A percentile compares a stretch with the other conserved stretches of the same genome.
Conservation (phyloP, 2,329 filamentous ascomycete genomes). For the Dactylellina cionopaga region DNA sequence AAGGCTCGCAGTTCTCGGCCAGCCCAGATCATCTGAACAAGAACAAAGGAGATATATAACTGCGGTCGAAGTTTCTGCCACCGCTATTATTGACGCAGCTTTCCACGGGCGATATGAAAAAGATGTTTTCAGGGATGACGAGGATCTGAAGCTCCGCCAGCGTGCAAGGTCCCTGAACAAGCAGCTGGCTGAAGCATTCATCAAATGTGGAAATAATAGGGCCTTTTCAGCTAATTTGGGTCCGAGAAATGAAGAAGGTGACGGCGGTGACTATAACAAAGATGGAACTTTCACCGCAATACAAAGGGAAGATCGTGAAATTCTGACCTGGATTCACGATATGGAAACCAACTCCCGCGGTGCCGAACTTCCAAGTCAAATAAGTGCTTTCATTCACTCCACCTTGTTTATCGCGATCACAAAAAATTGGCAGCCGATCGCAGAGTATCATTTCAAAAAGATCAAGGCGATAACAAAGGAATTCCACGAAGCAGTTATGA, state of each 20-base stretch:
- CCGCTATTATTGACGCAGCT: conserved; percentile 15
- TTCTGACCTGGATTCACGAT: conserved; percentile 16
- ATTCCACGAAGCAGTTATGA: conserved; percentile 14
- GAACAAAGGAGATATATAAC: conserved; percentile 18
- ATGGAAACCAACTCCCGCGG: conserved; percentile 5
- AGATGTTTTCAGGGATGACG: background rate
- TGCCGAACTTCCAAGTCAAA: conserved; percentile 5
- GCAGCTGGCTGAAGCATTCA: background rate
- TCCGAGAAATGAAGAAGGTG: conserved; percentile 7
- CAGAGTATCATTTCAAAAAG: background rate
- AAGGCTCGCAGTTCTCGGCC: background rate
- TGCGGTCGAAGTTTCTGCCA: background rate
- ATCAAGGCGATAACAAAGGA: background rate
- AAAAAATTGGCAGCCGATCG: conserved; percentile 28
- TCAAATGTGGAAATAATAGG: conserved; percentile 21
- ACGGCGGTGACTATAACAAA: background rate
- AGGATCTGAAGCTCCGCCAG: conserved; percentile 16
- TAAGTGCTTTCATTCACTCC: conserved; percentile 14
- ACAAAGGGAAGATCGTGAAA: background rate
- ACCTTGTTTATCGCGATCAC: conserved; percentile 12
- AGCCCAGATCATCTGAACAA: background rate
- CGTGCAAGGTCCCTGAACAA: conserved; percentile 14
- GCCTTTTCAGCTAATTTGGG: conserved; percentile 8
- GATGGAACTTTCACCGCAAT: background rate
- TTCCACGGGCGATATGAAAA: conserved; percentile 27